Percentiles rank a stretch among this genome's conserved stretches.
Conservation (phyloP, 2,329 filamentous ascomycete genomes). For the Metarhizium anisopliae region DNA sequence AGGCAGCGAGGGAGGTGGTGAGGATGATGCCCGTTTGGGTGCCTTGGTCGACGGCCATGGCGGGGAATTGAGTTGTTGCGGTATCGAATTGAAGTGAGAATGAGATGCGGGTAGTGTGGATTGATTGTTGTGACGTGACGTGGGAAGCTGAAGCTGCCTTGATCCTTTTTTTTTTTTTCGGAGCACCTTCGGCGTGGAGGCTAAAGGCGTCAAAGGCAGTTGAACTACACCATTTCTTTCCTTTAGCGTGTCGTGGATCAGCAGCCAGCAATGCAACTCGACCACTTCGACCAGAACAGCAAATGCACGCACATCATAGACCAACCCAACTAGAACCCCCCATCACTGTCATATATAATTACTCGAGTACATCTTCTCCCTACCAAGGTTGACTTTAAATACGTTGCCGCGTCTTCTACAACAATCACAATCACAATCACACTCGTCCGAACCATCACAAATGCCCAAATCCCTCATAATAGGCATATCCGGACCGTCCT, state of each 20-base stretch:
- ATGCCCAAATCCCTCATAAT: constrained; percentile 50
- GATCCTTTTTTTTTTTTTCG: background rate
- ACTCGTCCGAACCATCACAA: constrained; percentile 4
- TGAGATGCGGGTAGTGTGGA: no score
- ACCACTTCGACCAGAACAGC: no score
- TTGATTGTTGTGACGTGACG: no score
- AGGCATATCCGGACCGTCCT: constrained; percentile 82
- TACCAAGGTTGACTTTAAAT: no score
- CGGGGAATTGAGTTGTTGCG: background rate
- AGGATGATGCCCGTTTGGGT: constrained; percentile 52
- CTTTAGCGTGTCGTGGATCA: background rate
- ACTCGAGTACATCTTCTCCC: no score
- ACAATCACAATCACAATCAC: background rate
- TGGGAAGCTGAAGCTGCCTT: no score
- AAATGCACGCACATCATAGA: no score
- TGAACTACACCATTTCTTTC: background rate
- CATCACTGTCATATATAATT: no score
- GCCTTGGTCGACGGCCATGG: constrained; percentile 8
- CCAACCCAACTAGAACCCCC: no score
- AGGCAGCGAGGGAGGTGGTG: constrained; percentile 64
- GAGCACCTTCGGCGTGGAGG: no score
- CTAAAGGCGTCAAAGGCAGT: no score
- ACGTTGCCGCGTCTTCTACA: background rate
- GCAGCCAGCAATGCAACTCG: background rate
- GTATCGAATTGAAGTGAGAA: no score